Base-by-base conservation (phyloP, 176 grass and related monocot genomes). In the Guadua angustifolia region DNA sequence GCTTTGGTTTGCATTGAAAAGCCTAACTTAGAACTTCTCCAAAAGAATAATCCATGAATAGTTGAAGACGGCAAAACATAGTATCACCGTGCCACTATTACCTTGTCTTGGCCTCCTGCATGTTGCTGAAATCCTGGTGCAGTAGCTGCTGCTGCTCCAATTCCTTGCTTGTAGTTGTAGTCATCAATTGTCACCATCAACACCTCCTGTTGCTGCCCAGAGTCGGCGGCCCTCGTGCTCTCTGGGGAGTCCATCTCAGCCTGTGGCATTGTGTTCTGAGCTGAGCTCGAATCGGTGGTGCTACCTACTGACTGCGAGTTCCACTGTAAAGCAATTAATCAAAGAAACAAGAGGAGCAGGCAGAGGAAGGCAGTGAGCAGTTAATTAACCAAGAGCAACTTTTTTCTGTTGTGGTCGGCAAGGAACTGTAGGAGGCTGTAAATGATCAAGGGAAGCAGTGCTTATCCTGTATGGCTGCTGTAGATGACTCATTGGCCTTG, bases 271-370 rank as follows among this genome's bases (percentile, higher is more conserved):
- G 85, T 83, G 77, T 92, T 86, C 69, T 91, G 91, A 24, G 84
- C 96, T 88, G 93, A 99, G 77, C 89, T 89, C 62, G 89, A 90
- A 35, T 92, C 96, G 84, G 88, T 83, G 78, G 84, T 95, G 89
- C 93, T 98, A 73, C 85, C 90, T 86, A 85, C 90, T 79, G 92
- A 91, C 82, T 88, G 87, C 24, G 82, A 91, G 79, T 83, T 92
- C 51, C 66, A 84, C 89, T 94, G 85, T 52, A 79, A 82, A 90
- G 62, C 75, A 80, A 88, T 84, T 67, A 82, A 90, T 78, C 81
- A 79, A 79, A 82, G 13, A 80, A 75, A 82, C 46, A 89, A 79
- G 82, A 65, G 74, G 59, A 69, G 74, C 71, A 66, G 76, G 55
- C 69, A 85, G 87, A 75, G 11, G 61, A 75, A 87, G 78, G 42